Conservation (phyloP, 306 rosid species). For the Cucurbita pepo region DNA sequence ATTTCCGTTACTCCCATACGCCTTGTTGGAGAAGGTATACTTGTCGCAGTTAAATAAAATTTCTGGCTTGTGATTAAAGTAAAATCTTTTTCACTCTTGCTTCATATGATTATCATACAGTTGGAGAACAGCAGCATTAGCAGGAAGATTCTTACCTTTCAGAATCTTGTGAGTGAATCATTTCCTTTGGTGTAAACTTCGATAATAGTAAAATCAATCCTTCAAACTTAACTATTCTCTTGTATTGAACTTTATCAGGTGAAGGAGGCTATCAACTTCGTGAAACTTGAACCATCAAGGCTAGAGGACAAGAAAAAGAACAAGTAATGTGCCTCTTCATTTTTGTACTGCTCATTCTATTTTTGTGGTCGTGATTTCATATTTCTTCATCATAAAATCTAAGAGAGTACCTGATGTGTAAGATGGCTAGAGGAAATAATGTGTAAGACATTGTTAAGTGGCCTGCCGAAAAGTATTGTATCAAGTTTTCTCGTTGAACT, state of each 20-base stretch:
- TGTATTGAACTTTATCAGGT: constrained; percentile 23
- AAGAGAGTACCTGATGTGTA: not conserved
- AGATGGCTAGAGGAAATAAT: not conserved
- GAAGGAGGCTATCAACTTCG: constrained; percentile 43
- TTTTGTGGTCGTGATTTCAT: not conserved
- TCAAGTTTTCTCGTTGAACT: constrained; percentile 2
- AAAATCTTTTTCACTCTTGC: constrained; percentile 13
- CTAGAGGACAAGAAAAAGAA: constrained; percentile 47
- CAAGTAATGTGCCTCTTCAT: constrained; percentile 9
- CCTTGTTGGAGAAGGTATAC: constrained; percentile 72
- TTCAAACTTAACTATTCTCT: not conserved
- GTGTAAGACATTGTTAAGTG: not conserved
- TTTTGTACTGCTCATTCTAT: not conserved
- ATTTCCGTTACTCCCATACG: constrained; percentile 42
- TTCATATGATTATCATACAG: constrained; percentile 31
- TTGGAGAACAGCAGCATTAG: constrained; percentile 58
- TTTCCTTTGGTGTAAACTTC: not conserved
- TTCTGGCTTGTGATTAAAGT: not conserved
- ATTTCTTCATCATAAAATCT: not conserved
- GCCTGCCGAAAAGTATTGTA: not conserved
- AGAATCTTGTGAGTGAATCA: constrained; percentile 40
- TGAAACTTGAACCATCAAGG: constrained; percentile 25
- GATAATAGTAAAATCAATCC: not conserved
- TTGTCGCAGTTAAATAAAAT: not conserved
- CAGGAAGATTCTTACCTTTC: constrained; percentile 29